Evolutionary conservation across 331 rosid genomes (phyloP).

Genomic region (Phaseolus coccineus): DNA sequence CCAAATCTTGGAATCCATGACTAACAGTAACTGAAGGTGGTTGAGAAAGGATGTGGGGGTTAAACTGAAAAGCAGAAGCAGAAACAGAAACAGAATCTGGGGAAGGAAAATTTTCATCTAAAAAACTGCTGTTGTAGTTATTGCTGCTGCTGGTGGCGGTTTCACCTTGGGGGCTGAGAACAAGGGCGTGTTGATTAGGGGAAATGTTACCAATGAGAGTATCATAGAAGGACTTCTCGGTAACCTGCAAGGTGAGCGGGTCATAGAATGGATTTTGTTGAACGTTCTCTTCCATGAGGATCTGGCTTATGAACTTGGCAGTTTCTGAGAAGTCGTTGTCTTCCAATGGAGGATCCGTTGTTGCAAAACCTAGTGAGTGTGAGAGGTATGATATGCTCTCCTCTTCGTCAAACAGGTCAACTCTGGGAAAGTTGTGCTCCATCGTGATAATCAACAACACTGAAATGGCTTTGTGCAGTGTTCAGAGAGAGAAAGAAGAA

Average conservation of each 20-base stretch:
- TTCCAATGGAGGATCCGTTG: neutral
- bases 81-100: constrained; percentile 36
- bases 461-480: neutral
- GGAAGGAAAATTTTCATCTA: constrained; percentile 27
- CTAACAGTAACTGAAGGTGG: neutral
- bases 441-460: neutral
- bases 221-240: constrained; percentile 72
- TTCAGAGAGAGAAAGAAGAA: neutral
- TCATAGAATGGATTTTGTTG: constrained; percentile 66
- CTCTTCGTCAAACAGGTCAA: neutral
- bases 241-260: constrained; percentile 61
- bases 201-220: constrained; percentile 56
- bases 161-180: constrained; percentile 4
- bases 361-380: neutral
- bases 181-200: constrained; percentile 56
- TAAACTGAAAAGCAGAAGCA: constrained; percentile 25
- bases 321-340: constrained; percentile 74
- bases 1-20: constrained; percentile 35
- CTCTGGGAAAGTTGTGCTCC: neutral
- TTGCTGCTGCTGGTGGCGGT: constrained; percentile 6
- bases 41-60: constrained; percentile 34
- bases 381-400: neutral
- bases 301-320: constrained; percentile 59
- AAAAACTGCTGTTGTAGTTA: neutral
- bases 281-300: constrained; percentile 76